Evolutionary conservation across 1,284 basidiomycete species (phyloP), one percentile per base, ranked within the genome.

Genomic region (Takashimella koratensis): DNA sequence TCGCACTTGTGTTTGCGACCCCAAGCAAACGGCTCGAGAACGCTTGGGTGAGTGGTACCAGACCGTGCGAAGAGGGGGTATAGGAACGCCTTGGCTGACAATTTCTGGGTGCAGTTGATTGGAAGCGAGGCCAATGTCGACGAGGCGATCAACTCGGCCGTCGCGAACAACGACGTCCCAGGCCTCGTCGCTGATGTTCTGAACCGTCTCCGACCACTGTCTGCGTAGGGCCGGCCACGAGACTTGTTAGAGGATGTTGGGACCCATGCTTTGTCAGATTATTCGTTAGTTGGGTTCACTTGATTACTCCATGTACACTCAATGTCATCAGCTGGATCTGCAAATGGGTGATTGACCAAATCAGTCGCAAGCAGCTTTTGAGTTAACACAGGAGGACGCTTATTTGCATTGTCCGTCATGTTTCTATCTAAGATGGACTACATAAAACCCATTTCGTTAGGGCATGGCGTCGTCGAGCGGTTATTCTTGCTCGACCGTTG

Each of bases 121-220:
- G 59, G 62, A 40, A 65, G 79, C 2, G 81, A 79, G 2, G 30
- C 30, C 8, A 36, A 36, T 36, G 66, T 82, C 3, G 81, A 88
- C 49, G 86, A 88, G 53, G 71, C 85, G 1, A 76, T 87, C 3
- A 83, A 82, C 42, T 78, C 81, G 4, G 83, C 86, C 62, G 75
- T 86, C 0, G 82, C 83, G 52, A 79, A 81, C 6, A 86, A 88
- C 61, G 84, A 90, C 69, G 83, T 84, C 0, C 80, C 84, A 27
- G 86, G 87, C 1, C 75, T 90, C 19, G 78, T 90, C 30, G 83
- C 81, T 21, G 83, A 85, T 19, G 78, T 89, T 5, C 70, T 90
- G 21, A 78, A 81, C 20, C 69, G 78, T 42, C 76, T 78, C 27
- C 67, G 79, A 49, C 56, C 57, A 12, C 43, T 56, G 26, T 45